Conservation (phyloP, 2,329 filamentous ascomycete species). For the Arachnomyces sp. region DNA sequence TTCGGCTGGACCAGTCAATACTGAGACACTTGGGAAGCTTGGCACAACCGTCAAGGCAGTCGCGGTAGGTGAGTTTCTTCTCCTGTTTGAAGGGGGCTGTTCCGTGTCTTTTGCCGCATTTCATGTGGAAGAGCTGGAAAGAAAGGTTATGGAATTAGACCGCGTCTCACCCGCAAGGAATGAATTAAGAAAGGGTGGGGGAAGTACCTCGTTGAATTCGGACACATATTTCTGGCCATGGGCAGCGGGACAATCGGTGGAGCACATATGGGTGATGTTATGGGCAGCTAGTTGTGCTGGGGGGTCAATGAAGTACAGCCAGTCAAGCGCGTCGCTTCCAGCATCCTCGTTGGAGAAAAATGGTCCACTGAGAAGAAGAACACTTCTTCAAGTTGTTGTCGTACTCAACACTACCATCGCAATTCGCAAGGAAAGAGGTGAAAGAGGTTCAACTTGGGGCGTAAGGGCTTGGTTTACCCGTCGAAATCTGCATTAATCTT, state of each 20-base stretch:
- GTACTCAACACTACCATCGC: too few species aligned
- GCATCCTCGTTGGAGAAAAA: neutral
- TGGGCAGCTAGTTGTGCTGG: neutral
- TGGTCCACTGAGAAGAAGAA: too few species aligned
- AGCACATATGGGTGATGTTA: neutral
- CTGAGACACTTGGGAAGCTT: neutral
- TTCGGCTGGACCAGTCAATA: neutral
- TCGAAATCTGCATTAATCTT: too few species aligned
- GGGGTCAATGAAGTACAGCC: neutral
- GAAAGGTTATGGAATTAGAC: neutral
- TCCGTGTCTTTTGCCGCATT: conserved; percentile 1
- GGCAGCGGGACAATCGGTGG: neutral
- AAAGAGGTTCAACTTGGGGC: too few species aligned
- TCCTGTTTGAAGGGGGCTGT: neutral
- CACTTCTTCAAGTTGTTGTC: too few species aligned
- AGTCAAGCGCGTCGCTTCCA: neutral
- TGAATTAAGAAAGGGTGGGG: neutral
- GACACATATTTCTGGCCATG: neutral
- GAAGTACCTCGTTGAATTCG: neutral
- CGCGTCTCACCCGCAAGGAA: neutral
- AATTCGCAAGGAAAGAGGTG: too few species aligned
- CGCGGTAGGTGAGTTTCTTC: neutral
- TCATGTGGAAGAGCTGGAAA: conserved; percentile 1
- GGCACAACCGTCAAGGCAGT: neutral
- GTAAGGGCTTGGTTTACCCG: too few species aligned